These are phyloP conservation scores for Psilocybe subaeruginosa DNA, from an alignment of 768 basidiomycete species.

Conservation along the genomic window DNA sequence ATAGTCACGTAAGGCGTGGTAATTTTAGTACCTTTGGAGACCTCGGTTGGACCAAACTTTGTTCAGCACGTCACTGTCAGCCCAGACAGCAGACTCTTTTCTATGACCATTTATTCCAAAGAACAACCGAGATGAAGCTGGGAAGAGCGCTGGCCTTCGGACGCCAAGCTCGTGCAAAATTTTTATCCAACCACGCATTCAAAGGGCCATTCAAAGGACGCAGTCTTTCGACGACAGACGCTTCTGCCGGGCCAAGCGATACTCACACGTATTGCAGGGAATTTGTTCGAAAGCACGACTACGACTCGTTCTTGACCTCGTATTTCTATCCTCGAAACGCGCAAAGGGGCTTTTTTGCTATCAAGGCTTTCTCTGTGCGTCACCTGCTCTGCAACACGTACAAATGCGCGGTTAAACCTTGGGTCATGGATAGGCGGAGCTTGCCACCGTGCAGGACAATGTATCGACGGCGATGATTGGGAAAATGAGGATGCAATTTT, in stretches of 20 bases:
- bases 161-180: background rate
- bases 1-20: background rate
- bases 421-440: conserved; percentile 61
- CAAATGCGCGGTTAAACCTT: conserved; percentile 5
- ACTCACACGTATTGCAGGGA: conserved; percentile 69
- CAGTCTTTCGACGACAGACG: conserved; percentile 12
- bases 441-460: conserved; percentile 75
- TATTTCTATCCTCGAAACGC: conserved; percentile 72
- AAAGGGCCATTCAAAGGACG: background rate
- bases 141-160: conserved; percentile 4
- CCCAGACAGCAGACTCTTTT: background rate
- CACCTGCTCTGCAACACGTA: conserved; percentile 9
- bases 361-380: conserved; percentile 85
- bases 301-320: conserved; percentile 74
- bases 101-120: conserved; percentile 6
- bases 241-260: conserved; percentile 32
- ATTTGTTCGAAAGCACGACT: conserved; percentile 79
- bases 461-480: conserved; percentile 77
- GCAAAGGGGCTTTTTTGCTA: conserved; percentile 72
- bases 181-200: conserved; percentile 2
- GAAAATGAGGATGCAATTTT: conserved; percentile 87
- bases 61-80: background rate
- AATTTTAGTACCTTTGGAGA: background rate
- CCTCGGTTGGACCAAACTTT: background rate
- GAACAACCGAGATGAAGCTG: conserved; percentile 14